Percentiles rank a stretch among this genome's conserved stretches.
phyloP scores from a whole-genome alignment of 1,139 yeast genomes.

The Debaryomyces sp. region DNA sequence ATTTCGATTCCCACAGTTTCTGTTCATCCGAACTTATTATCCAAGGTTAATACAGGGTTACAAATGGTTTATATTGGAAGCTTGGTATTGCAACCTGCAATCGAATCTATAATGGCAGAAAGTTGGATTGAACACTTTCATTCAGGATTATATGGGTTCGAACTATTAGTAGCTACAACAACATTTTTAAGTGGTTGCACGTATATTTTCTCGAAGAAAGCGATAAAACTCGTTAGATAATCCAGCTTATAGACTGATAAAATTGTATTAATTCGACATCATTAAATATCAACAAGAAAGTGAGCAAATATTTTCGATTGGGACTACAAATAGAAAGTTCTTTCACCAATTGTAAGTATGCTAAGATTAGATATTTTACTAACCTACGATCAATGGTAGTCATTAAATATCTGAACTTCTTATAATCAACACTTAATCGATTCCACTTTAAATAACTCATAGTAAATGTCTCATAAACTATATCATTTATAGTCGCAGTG shows the following conservation, averaged over 20 bases:
- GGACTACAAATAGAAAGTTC: background rate
- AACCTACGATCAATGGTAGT: background rate
- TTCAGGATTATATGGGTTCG: constrained; percentile 20
- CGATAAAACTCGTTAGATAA: constrained; percentile 51
- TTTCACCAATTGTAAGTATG: constrained; percentile 3
- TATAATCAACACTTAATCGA: constrained; percentile 3
- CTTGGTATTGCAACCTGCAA: constrained; percentile 67
- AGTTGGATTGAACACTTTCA: constrained; percentile 14
- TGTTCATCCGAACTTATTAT: constrained; percentile 85
- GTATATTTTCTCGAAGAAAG: constrained; percentile 68
- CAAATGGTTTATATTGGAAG: constrained; percentile 90
- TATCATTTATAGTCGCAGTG: background rate
- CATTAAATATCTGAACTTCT: constrained; percentile 3
- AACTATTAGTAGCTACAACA: constrained; percentile 65
- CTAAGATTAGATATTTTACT: constrained; percentile 1
- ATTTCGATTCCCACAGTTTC: constrained; percentile 81
- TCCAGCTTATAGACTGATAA: constrained; percentile 12
- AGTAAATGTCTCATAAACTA: constrained; percentile 1
- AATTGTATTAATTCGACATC: constrained; percentile 8
- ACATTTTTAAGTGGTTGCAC: constrained; percentile 80
- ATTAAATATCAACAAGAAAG: constrained; percentile 10
- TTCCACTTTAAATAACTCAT: constrained; percentile 5
- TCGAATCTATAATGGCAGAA: constrained; percentile 32
- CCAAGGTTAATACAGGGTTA: constrained; percentile 85
- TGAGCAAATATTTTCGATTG: constrained; percentile 8